Base-by-base conservation (phyloP, 2,329 filamentous ascomycete genomes). In the Trichoderma atrobrunneum region DNA sequence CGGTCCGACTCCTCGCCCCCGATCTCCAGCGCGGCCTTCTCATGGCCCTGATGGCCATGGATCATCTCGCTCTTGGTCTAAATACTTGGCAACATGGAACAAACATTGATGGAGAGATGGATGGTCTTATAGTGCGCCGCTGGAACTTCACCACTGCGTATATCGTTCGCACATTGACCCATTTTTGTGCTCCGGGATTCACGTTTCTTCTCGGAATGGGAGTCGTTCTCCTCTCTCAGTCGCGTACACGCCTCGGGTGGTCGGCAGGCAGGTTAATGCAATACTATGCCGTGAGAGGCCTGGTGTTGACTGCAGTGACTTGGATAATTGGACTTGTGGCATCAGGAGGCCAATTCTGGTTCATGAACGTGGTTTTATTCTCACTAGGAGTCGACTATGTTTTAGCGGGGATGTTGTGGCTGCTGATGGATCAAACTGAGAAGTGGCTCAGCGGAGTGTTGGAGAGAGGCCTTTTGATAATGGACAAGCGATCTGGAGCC, bases 141-240 rank as follows among this genome's bases (percentile, higher is more conserved):
- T 85, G 83, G 83, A 85, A 84, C 70, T 77, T 76, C 0, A 76
- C 80, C 0, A 74, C 79, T 5, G 82, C 79, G 7, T 84, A 83
- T 72, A 60, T 78, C n/a, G 76, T 83, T 28, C 82, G 84, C 8
- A 81, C 81, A 0, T 76, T 85, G 5, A 83, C 84, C 0, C 84
- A 86, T 26, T 79, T 85, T 7, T 86, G 84, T 76, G 84, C 81
- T 2, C 78, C 84, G 0, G 84, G 84, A 8, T 85, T 86, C 73
- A 82, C 81, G 0, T 82, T 86, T 48, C 76, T 86, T n/a, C 77
- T 86, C 5, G 84, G 84, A 28, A 80, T 85, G 75, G 84, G 84
- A 8, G 78, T 85, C 11, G 84, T 82, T 0, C 85, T 84, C 73
- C 82, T 86, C 14, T 80, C 83, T 5, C 78, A 79, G n/a, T 84